These are phyloP conservation scores for Phytopythium sindhum DNA, from an alignment of 352 stramenopile genomes.

Conservation along the genomic window DNA sequence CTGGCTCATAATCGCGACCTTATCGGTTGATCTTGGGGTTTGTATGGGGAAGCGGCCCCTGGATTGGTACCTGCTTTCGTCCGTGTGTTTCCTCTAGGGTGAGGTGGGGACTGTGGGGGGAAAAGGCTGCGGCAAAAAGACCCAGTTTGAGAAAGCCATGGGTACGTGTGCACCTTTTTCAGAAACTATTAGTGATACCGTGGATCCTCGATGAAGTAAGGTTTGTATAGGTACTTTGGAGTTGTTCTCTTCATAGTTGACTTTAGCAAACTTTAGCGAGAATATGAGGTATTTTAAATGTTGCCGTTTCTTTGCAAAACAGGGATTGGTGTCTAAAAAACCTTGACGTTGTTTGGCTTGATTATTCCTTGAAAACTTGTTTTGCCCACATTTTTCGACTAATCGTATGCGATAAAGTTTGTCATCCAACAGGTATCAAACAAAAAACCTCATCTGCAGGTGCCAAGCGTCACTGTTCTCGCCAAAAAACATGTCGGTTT, in stretches of 20 bases:
- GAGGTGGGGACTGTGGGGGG: neutral
- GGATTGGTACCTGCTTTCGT: slow-evolving; percentile 4
- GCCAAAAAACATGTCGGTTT: slow-evolving; percentile 1
- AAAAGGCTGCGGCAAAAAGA: neutral
- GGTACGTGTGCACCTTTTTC: neutral
- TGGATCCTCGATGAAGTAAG: neutral
- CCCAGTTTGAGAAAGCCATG: neutral
- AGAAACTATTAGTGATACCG: neutral
- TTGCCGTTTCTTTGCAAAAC: neutral
- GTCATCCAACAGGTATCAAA: neutral
- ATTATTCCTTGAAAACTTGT: neutral
- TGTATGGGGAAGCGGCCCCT: slow-evolving; percentile 1
- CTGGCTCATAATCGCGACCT: neutral
- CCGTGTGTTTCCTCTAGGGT: neutral
- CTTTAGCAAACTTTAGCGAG: neutral
- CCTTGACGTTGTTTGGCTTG: neutral
- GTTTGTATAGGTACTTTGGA: too few species aligned
- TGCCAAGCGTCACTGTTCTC: neutral
- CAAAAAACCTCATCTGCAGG: neutral
- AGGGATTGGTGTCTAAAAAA: neutral
- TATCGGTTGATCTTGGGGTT: slow-evolving; percentile 3
- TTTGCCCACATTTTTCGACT: neutral
- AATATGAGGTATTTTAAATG: neutral
- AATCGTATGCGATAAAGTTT: neutral
- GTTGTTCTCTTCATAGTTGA: neutral